Conservation (phyloP, 495 filamentous ascomycete genomes). For the Bombardia bombarda region DNA sequence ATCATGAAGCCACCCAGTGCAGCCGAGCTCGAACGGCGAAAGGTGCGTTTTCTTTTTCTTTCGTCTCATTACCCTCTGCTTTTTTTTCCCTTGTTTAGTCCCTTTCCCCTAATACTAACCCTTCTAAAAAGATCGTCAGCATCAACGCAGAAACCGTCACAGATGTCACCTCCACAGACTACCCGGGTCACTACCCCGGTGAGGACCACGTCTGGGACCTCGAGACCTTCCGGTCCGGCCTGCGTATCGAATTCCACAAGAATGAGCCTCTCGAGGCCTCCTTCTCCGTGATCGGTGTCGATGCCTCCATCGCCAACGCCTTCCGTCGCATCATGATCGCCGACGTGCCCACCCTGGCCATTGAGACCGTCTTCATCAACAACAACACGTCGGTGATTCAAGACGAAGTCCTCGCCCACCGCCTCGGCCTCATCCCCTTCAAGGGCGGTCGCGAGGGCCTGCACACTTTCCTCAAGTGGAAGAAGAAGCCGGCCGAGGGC, state of each 20-base stretch:
- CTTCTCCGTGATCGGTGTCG: slow-evolving; percentile 86
- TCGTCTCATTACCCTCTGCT: no score
- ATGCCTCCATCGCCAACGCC: slow-evolving; percentile 92
- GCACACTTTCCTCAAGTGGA: slow-evolving; percentile 67
- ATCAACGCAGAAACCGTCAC: slow-evolving; percentile 84
- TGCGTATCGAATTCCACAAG: slow-evolving; percentile 74
- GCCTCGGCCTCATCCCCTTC: slow-evolving; percentile 86
- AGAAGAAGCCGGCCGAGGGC: slow-evolving; percentile 39
- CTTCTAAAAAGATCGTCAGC: slow-evolving; percentile 57
- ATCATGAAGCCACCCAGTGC: slow-evolving; percentile 24
- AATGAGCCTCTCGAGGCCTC: slow-evolving; percentile 65
- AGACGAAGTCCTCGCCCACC: slow-evolving; percentile 87
- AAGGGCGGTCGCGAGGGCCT: slow-evolving; percentile 68
- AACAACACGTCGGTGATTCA: slow-evolving; percentile 97
- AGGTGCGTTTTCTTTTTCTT: slow-evolving; percentile 20
- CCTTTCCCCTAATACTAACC: slow-evolving; percentile 1
- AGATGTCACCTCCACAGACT: slow-evolving; percentile 80
- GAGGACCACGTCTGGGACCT: slow-evolving; percentile 85
- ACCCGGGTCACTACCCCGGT: slow-evolving; percentile 80
- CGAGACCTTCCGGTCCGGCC: slow-evolving; percentile 58
- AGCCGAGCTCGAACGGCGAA: slow-evolving; percentile 33
- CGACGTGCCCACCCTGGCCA: slow-evolving; percentile 88
- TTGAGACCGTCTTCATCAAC: slow-evolving; percentile 81
- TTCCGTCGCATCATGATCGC: slow-evolving; percentile 96
- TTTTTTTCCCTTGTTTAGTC: not conserved